Evolutionary conservation across 2,329 filamentous ascomycete genomes (phyloP).

Genomic region (Fusarium ambrosium): DNA sequence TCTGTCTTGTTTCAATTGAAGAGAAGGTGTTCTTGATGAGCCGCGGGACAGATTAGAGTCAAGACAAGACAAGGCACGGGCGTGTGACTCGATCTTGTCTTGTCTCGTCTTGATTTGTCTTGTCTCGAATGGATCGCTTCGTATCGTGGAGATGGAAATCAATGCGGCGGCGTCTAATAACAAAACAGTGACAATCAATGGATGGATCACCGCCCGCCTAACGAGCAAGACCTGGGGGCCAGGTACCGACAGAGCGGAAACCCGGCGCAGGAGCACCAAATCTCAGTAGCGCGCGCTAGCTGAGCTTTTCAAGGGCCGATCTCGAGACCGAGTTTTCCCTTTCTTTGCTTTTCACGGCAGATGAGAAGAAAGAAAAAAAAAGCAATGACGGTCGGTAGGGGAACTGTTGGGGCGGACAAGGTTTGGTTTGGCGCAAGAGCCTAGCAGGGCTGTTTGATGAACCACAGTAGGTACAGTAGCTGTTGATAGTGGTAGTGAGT

Average conservation of each 20-base stretch:
- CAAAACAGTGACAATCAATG: neutral
- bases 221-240: slow-evolving; percentile 1
- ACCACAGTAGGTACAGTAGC: neutral
- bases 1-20: neutral
- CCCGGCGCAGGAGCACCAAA: slow-evolving; percentile 28
- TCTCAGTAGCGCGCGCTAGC: slow-evolving; percentile 39
- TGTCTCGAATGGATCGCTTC: neutral
- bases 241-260: slow-evolving; percentile 40
- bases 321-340: neutral
- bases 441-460: slow-evolving; percentile 6
- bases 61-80: neutral
- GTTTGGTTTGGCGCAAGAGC: neutral
- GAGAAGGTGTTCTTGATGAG: neutral
- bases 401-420: neutral
- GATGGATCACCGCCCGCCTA: neutral
- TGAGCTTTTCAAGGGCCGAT: slow-evolving; percentile 16
- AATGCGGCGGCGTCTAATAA: neutral
- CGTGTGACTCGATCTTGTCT: slow-evolving; percentile 1
- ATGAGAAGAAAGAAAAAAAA: slow-evolving; percentile 27
- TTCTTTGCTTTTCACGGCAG: slow-evolving; percentile 21
- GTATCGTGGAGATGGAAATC: neutral
- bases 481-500: neutral
- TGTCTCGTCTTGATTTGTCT: neutral
- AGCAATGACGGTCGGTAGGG: neutral
- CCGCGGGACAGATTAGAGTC: slow-evolving; percentile 19